phyloP scores from a whole-genome alignment of 73 alveolate species.

The Paramecium primaurelia region DNA sequence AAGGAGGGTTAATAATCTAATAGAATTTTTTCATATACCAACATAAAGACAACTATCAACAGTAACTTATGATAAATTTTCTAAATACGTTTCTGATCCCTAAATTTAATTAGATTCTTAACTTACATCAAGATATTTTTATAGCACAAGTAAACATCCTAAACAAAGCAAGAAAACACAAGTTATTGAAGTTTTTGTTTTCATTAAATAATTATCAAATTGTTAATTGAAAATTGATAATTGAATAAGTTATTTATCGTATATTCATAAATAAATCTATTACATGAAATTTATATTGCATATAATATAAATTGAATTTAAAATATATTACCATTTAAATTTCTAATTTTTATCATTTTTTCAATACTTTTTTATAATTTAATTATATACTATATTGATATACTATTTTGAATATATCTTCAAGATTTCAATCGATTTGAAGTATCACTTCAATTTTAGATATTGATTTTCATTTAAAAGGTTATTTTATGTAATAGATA shows the following conservation, averaged over 20 bases:
- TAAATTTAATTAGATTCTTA: not conserved
- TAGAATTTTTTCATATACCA: not conserved
- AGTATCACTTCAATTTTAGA: not conserved
- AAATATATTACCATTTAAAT: not conserved
- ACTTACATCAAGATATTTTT: not conserved
- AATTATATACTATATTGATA: not conserved
- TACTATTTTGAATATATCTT: not conserved
- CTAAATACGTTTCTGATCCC: not conserved
- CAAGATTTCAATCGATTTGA: not conserved
- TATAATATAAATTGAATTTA: not conserved
- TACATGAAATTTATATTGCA: not conserved
- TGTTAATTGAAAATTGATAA: not conserved
- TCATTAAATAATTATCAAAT: not conserved
- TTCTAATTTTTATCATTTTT: not conserved
- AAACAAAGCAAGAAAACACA: not conserved
- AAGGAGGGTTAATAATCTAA: not conserved
- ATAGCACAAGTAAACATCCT: not conserved
- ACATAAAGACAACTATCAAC: not conserved
- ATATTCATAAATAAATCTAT: not conserved
- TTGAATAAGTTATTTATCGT: not conserved
- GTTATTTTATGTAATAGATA: not conserved
- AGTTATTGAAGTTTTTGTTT: not conserved
- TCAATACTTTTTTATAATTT: not conserved
- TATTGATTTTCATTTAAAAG: not conserved
- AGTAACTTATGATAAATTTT: not conserved